These are phyloP conservation scores for Phaeoacremonium minimum DNA, from an alignment of 2,329 filamentous ascomycete genomes.

Conservation along the genomic window DNA sequence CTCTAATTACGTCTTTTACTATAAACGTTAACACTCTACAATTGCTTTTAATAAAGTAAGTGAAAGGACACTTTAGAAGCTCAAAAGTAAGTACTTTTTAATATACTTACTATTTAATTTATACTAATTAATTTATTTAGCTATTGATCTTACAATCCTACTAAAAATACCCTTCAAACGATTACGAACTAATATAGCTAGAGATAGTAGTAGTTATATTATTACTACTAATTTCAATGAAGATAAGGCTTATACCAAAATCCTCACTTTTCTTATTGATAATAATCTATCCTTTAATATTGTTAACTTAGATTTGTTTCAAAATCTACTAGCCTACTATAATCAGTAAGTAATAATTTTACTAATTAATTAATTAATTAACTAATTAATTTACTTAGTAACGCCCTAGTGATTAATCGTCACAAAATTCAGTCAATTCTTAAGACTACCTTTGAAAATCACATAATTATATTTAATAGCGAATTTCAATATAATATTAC, in stretches of 20 bases:
- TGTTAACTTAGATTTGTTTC: neutral
- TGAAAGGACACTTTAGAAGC: neutral
- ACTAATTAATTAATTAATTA: no score
- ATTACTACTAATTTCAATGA: neutral
- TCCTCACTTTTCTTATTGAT: neutral
- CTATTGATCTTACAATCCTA: no score
- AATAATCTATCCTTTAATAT: neutral
- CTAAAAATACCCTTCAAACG: no score
- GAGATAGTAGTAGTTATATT: neutral
- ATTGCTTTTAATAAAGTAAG: neutral
- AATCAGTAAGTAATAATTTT: neutral
- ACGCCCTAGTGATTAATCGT: no score
- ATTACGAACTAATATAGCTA: no score
- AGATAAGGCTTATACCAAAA: neutral
- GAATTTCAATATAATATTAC: neutral
- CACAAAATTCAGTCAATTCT: neutral
- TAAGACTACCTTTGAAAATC: neutral
- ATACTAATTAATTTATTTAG: no score
- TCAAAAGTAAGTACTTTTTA: neutral
- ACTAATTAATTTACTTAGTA: no score
- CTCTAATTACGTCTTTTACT: neutral
- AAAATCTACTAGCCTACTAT: neutral
- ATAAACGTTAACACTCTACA: neutral
- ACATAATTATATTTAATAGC: neutral
- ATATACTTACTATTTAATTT: neutral